Evolutionary conservation across 768 basidiomycete species (phyloP), one percentile per base, ranked within the genome.

Genomic region (Lactarius quietus): DNA sequence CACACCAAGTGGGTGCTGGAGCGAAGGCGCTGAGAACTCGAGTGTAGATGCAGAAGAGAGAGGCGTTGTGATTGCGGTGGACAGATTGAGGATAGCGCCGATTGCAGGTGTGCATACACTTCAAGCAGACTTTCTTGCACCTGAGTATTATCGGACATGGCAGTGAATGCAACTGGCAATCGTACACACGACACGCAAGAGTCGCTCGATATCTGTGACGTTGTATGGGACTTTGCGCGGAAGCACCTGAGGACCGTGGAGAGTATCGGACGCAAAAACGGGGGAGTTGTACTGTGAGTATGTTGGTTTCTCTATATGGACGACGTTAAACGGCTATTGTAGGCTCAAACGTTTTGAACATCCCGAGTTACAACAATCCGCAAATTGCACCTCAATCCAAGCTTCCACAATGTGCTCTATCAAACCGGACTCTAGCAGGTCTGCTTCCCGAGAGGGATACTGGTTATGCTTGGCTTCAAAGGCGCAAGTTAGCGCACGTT

Each of bases 341-440:
- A 97, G 94, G 26, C 79, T 97, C 65, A 97, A 97, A 70, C 86
- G 91, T 75, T 96, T 97, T 69, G 79, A 79, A 20, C 90, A 94
- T 73, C 93, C 93, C 2, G 73, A 84, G 43, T 73, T 90, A 23
- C 78, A 86, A 45, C 72, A 79, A n/a, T 96, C 73, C 81, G 86
- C 12, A 76, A 77, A 35, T 71, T 80, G n/a, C 73, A 76, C 6
- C 79, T 97, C 1, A 77, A 81, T 26, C 84, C 85, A 0, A 78
- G 81, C 67, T 98, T 98, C 73, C 74, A 80, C 31, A 75, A 80
- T n/a, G 91, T 97, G 1, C 75, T 80, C 20, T 86, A 76, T 87
- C 71, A 98, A 98, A 74, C 95, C 95, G 0, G 78, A 83, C n/a
- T 84, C 92, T 0, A 94, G 92, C 60, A 82, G 95, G 9, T 70